These are phyloP conservation scores for Penicillium subrubescens DNA, from an alignment of 495 filamentous ascomycete species.

Conservation along the genomic window DNA sequence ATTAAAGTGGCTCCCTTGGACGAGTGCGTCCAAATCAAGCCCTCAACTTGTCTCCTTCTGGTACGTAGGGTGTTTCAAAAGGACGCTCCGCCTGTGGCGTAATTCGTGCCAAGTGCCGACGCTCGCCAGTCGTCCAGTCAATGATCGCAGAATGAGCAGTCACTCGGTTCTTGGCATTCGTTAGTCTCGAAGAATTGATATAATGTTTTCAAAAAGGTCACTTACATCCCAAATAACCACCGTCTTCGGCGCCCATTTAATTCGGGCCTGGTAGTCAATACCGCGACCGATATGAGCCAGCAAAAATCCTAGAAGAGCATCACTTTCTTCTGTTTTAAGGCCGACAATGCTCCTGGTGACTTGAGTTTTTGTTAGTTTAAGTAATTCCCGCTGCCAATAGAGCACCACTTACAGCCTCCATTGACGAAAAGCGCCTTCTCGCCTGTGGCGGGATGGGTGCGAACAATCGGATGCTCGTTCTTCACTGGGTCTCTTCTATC, in stretches of 20 bases:
- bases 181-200: constrained; percentile 7
- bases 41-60: constrained; percentile 9
- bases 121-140: constrained; percentile 74
- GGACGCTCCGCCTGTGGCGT: constrained; percentile 74
- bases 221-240: constrained; percentile 81
- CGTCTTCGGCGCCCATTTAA: constrained; percentile 73
- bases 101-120: constrained; percentile 78
- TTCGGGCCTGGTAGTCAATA: constrained; percentile 74
- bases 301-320: constrained; percentile 75
- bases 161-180: constrained; percentile 61
- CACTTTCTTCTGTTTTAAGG: constrained; percentile 75
- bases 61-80: constrained; percentile 27
- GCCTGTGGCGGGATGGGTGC: constrained; percentile 80
- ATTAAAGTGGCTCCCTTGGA: too few relatives aligned
- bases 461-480: constrained; percentile 71
- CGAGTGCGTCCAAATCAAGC: background rate
- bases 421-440: constrained; percentile 85
- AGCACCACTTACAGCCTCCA: constrained; percentile 63
- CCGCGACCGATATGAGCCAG: constrained; percentile 74
- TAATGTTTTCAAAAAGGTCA: background rate
- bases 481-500: constrained; percentile 71
- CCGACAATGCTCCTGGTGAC: constrained; percentile 74
- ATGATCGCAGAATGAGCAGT: constrained; percentile 76
- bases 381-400: background rate
- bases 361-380: constrained; percentile 29